Conservation (phyloP, 1,139 yeast species). For the Blastobotrys raffinosifermentans region DNA sequence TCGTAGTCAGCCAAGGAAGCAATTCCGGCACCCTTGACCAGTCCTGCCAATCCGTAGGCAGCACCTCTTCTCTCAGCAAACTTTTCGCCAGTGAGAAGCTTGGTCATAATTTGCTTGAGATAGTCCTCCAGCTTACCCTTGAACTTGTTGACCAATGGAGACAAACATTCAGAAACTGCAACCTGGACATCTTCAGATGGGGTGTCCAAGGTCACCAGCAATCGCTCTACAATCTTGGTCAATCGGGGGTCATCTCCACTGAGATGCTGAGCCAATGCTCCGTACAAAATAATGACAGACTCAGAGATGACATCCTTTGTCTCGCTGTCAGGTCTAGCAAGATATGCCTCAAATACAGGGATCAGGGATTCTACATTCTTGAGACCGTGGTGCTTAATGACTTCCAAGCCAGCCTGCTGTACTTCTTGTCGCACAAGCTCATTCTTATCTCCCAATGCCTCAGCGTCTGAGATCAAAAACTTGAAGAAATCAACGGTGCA, state of each 20-base stretch:
- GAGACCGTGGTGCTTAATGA: constrained; percentile 62
- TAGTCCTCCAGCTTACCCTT: constrained; percentile 45
- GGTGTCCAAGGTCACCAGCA: constrained; percentile 69
- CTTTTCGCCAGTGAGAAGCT: constrained; percentile 48
- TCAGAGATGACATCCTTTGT: constrained; percentile 63
- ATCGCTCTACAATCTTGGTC: constrained; percentile 55
- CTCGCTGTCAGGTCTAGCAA: constrained; percentile 31
- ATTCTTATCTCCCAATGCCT: constrained; percentile 68
- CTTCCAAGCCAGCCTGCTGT: constrained; percentile 80
- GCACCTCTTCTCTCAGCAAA: constrained; percentile 77
- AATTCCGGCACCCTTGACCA: constrained; percentile 86
- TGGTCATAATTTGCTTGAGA: constrained; percentile 52
- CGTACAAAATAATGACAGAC: constrained; percentile 78
- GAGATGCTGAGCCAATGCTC: constrained; percentile 81
- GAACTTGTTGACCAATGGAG: constrained; percentile 62
- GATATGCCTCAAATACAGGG: constrained; percentile 65
- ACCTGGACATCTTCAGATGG: constrained; percentile 86
- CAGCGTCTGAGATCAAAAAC: constrained; percentile 51
- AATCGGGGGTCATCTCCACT: constrained; percentile 59
- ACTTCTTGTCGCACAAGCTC: constrained; percentile 73
- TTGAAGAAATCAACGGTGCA: constrained; percentile 47
- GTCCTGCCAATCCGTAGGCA: constrained; percentile 92
- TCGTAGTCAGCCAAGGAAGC: constrained; percentile 69
- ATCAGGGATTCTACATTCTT: constrained; percentile 61
- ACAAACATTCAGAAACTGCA: constrained; percentile 79